Conservation (phyloP, 2,329 filamentous ascomycete species). For the Fusarium virguliforme region DNA sequence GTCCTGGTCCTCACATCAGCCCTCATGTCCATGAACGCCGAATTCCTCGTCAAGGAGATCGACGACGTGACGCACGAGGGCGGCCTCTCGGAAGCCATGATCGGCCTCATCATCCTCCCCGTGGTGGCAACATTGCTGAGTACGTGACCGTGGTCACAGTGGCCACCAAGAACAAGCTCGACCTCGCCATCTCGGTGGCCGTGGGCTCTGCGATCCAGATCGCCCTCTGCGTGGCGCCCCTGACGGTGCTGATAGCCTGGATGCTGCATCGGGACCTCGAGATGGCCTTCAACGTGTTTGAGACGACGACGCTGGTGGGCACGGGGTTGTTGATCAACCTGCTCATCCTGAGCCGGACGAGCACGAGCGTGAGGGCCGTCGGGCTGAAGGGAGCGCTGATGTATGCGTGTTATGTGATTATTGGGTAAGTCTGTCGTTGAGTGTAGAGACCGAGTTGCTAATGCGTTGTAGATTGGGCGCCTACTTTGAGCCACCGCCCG, state of each 20-base stretch:
- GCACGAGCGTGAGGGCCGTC: conserved; percentile 72
- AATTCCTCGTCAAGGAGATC: conserved; percentile 74
- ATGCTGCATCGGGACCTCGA: conserved; percentile 69
- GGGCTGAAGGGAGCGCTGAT: conserved; percentile 70
- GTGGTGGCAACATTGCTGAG: conserved; percentile 75
- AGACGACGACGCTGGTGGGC: conserved; percentile 81
- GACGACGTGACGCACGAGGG: conserved; percentile 67
- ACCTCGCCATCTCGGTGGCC: conserved; percentile 74
- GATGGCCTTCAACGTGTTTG: conserved; percentile 83
- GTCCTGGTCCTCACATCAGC: conserved; percentile 69
- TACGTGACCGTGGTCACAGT: conserved; percentile 75
- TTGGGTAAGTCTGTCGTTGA: conserved; percentile 53
- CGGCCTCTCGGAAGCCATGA: conserved; percentile 70
- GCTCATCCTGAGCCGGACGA: conserved; percentile 80
- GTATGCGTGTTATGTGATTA: conserved; percentile 69
- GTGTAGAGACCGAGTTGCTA: too few species aligned
- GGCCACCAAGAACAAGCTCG: conserved; percentile 73
- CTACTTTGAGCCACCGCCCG: conserved; percentile 36
- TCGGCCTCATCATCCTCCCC: conserved; percentile 74
- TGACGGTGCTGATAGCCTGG: conserved; percentile 75
- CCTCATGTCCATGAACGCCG: conserved; percentile 73
- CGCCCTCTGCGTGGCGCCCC: conserved; percentile 72
- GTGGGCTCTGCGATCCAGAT: conserved; percentile 75
- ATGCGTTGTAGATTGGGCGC: conserved; percentile 29
- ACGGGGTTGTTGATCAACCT: conserved; percentile 82